These are phyloP conservation scores for Cladobotryum mycophilum DNA, from an alignment of 2,329 filamentous ascomycete genomes.

Conservation along the genomic window DNA sequence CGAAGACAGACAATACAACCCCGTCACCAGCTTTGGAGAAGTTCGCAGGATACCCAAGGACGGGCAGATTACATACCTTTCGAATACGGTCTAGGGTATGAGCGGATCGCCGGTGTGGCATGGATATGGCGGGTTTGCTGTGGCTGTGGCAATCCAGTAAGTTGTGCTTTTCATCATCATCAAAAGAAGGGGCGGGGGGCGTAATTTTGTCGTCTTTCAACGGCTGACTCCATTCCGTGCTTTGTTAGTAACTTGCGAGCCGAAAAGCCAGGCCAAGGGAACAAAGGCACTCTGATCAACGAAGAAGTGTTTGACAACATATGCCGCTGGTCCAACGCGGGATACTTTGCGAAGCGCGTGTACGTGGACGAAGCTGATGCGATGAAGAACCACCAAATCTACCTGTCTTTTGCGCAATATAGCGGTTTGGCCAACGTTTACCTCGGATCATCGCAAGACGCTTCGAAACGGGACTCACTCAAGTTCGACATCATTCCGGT, in stretches of 20 bases:
- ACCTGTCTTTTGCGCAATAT: neutral
- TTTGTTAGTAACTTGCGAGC: neutral
- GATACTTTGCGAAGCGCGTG: neutral
- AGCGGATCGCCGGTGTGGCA: constrained; percentile 6
- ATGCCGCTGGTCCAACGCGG: neutral
- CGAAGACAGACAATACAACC: neutral
- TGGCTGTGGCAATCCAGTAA: constrained; percentile 6
- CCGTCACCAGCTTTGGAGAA: neutral
- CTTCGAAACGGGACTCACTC: neutral
- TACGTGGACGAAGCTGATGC: neutral
- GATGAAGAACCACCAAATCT: constrained; percentile 2
- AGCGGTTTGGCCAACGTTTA: constrained; percentile 2
- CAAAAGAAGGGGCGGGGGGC: neutral
- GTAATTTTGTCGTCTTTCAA: too few species aligned
- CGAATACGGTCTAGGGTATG: constrained; percentile 1
- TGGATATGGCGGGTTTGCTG: neutral
- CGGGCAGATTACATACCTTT: neutral
- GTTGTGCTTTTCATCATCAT: neutral
- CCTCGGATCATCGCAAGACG: neutral
- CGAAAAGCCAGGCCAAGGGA: neutral
- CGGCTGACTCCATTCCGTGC: too few species aligned
- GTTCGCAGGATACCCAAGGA: too few species aligned
- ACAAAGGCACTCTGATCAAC: constrained; percentile 1
- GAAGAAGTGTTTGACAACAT: constrained; percentile 4
- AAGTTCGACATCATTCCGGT: constrained; percentile 6